These are phyloP conservation scores for Ustulina deusta DNA, from an alignment of 2,329 filamentous ascomycete genomes.

Conservation along the genomic window DNA sequence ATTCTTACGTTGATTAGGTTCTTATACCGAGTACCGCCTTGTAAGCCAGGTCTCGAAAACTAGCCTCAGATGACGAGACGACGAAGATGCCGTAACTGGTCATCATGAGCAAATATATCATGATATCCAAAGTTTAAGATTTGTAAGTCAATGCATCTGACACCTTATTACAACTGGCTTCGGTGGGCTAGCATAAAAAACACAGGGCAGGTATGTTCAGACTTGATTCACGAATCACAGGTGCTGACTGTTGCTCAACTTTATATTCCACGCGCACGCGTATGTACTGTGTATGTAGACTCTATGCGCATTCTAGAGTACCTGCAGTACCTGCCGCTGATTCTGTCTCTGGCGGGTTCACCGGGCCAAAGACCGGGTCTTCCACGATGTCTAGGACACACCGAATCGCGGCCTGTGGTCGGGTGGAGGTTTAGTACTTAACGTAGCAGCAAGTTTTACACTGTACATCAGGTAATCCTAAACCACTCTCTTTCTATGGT, in stretches of 20 bases:
- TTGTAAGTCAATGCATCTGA: slow-evolving; percentile 12
- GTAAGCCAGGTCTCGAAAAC: background rate
- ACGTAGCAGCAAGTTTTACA: background rate
- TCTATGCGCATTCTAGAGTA: background rate
- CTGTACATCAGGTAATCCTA: background rate
- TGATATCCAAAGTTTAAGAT: background rate
- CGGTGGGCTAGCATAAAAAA: background rate
- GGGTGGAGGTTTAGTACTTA: background rate
- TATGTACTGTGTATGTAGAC: background rate
- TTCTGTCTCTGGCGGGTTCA: background rate
- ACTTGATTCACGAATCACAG: background rate
- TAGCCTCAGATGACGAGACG: background rate
- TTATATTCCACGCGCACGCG: background rate
- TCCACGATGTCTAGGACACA: background rate
- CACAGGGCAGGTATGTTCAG: background rate
- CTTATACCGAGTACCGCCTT: background rate
- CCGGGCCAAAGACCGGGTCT: background rate
- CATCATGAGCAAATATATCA: slow-evolving; percentile 2
- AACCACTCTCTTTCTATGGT: background rate
- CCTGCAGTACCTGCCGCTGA: background rate
- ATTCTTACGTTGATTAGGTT: background rate
- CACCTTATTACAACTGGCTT: background rate
- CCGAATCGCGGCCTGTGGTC: background rate
- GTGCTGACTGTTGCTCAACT: slow-evolving; percentile 16
- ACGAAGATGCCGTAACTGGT: background rate